Evolutionary conservation across 108 stramenopile species (phyloP), one percentile per base, ranked within the genome.

Genomic region (Seminavis robusta): DNA sequence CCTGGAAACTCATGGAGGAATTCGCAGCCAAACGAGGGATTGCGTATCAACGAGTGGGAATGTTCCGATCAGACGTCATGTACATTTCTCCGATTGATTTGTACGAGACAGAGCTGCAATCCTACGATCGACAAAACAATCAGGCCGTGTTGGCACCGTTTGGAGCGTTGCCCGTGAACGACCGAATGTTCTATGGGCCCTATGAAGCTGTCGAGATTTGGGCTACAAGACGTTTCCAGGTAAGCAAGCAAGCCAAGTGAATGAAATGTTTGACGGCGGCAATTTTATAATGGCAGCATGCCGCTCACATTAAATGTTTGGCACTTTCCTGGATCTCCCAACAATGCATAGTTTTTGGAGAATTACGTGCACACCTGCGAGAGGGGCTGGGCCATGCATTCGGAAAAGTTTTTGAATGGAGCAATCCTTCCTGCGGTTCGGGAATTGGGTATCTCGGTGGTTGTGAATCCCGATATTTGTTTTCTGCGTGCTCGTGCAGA

Each of bases 51-150:
- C 76, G 76, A 15, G 76, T 77, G n/a, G 76, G 52, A 8, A 77
- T 77, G 70, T 68, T 77, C 29, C 76, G 76, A 23, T 49, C 47
- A 15, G 76, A 77, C 51, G 70, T 52, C 47, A 33, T 77, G 23
- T 77, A 63, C 47, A 38, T 67, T 21, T 72, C 70, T 7, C 76
- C 76, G 13, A 64, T 77, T 48, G 76, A 77, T 59, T 64, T 77
- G 17, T 53, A 37, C 36, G 36, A 37, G 11, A 9, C 9, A 37
- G 36, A 37, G 13, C 5, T 21, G 21, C 42, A 15, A 43, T 6
- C 23, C 4, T 43, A n/a, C 15, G 55, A 72, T 53, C 26, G 21
- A 21, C 27, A 43, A 30, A 61, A 63, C 36, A 23, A 52, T 26
- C 28, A 56, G n/a, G 33, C 50, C n/a, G 61, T 63, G 45, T 56